Evolutionary conservation across 306 rosid species (phyloP).

Genomic region (Rosa lucieae): DNA sequence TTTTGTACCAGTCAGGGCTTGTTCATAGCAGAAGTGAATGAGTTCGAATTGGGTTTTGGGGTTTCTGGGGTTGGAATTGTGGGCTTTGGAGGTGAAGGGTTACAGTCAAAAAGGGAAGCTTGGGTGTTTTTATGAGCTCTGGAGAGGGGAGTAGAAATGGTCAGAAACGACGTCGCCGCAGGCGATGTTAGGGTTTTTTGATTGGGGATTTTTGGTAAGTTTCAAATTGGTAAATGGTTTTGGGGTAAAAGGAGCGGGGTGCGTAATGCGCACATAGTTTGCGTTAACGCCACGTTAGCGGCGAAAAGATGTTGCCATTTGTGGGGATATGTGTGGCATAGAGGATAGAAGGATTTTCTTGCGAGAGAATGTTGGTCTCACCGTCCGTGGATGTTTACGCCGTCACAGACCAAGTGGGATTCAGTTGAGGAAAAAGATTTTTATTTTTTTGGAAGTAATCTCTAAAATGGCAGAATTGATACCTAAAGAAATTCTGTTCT

Average conservation of each 20-base stretch:
- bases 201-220: constrained; percentile 4
- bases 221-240: background rate
- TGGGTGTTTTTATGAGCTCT: background rate
- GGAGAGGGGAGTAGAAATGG: background rate
- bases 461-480: no score
- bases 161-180: background rate
- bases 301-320: background rate
- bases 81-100: background rate
- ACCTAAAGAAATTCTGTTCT: no score
- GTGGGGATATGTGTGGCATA: constrained; percentile 1
- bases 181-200: background rate
- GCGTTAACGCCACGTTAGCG: background rate
- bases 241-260: background rate
- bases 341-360: background rate
- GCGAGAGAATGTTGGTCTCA: background rate
- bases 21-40: constrained; percentile 22
- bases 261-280: constrained; percentile 22
- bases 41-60: background rate
- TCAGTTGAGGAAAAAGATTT: background rate
- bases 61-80: background rate
- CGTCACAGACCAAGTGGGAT: constrained; percentile 11
- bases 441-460: no score
- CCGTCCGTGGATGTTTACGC: background rate
- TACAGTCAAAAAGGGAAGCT: background rate
- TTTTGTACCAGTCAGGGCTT: constrained; percentile 15